A percentile compares a stretch with the other conserved stretches of the same genome.
Evolutionary conservation across 2,329 filamentous ascomycete species (phyloP).

Genomic region (Penicillium griseofulvum): DNA sequence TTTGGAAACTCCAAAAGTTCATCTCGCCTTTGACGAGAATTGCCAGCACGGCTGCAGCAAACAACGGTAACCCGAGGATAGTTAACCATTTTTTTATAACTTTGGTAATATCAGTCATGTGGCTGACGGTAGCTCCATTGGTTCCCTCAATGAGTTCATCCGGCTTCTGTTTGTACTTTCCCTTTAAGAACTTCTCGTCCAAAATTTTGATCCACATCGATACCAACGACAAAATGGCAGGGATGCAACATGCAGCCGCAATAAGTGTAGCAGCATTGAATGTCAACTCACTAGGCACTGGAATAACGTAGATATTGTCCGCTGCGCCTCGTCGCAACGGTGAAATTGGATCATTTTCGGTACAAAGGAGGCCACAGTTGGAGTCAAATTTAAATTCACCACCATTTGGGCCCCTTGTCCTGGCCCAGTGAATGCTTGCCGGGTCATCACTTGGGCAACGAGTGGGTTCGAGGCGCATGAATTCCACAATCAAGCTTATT

Average conservation of each 20-base stretch:
- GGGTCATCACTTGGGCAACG: slow-evolving; percentile 45
- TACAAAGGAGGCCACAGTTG: slow-evolving; percentile 13
- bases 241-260: slow-evolving; percentile 63
- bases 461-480: slow-evolving; percentile 54
- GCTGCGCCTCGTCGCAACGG: slow-evolving; percentile 55
- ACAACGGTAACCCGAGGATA: slow-evolving; percentile 58
- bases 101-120: slow-evolving; percentile 48
- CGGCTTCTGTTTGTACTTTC: slow-evolving; percentile 24
- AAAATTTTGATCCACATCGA: slow-evolving; percentile 65
- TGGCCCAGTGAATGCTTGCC: slow-evolving; percentile 35
- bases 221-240: slow-evolving; percentile 60
- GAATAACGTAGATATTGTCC: slow-evolving; percentile 63
- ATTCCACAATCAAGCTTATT: slow-evolving; percentile 61
- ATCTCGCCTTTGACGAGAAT: slow-evolving; percentile 58
- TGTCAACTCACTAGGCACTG: slow-evolving; percentile 54
- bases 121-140: slow-evolving; percentile 53
- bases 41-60: slow-evolving; percentile 53
- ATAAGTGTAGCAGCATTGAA: slow-evolving; percentile 62
- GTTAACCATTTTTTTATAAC: slow-evolving; percentile 36
- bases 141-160: slow-evolving; percentile 52
- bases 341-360: slow-evolving; percentile 46
- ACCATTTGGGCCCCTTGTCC: slow-evolving; percentile 27
- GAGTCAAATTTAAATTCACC: slow-evolving; percentile 12
- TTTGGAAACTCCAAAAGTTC: slow-evolving; percentile 60
- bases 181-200: slow-evolving; percentile 47